Evolutionary conservation across 176 grass and related monocot genomes (phyloP).

Genomic region (Secale cereale): DNA sequence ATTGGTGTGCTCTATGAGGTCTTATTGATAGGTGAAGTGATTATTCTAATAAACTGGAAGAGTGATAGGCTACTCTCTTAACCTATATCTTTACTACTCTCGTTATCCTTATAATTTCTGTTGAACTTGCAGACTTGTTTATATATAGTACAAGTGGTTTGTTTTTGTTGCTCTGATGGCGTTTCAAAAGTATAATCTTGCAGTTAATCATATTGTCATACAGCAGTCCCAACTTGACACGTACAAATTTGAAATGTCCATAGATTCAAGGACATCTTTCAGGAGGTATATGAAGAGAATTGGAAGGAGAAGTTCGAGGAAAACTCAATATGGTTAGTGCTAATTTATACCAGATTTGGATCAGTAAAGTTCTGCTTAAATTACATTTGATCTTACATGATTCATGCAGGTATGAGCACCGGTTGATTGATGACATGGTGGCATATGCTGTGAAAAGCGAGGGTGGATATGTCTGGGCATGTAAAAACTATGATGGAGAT

Average conservation of each 20-base stretch:
- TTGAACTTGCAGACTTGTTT: neutral
- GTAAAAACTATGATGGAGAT: slow-evolving; percentile 99
- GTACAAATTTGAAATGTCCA: slow-evolving; percentile 12
- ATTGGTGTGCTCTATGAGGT: neutral
- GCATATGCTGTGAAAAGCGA: slow-evolving; percentile 98
- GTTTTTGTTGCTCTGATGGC: neutral
- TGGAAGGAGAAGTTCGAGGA: slow-evolving; percentile 88
- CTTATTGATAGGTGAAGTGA: neutral
- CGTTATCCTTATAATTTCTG: neutral
- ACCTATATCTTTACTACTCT: neutral
- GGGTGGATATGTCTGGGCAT: slow-evolving; percentile 95
- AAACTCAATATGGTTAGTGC: slow-evolving; percentile 76
- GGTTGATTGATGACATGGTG: slow-evolving; percentile 99
- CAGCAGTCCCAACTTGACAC: slow-evolving; percentile 25
- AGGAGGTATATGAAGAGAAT: slow-evolving; percentile 83
- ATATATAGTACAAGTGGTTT: neutral
- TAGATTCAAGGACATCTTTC: slow-evolving; percentile 99
- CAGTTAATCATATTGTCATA: neutral
- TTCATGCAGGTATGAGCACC: slow-evolving; percentile 84
- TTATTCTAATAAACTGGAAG: slow-evolving; percentile 5
- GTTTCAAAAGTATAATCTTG: neutral
- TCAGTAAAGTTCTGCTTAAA: neutral
- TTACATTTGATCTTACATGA: neutral
- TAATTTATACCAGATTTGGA: slow-evolving; percentile 18
- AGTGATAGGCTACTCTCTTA: neutral